Evolutionary conservation across 345 rosid genomes (phyloP), one percentile per base, ranked within the genome.

Genomic region (Linum tenue): DNA sequence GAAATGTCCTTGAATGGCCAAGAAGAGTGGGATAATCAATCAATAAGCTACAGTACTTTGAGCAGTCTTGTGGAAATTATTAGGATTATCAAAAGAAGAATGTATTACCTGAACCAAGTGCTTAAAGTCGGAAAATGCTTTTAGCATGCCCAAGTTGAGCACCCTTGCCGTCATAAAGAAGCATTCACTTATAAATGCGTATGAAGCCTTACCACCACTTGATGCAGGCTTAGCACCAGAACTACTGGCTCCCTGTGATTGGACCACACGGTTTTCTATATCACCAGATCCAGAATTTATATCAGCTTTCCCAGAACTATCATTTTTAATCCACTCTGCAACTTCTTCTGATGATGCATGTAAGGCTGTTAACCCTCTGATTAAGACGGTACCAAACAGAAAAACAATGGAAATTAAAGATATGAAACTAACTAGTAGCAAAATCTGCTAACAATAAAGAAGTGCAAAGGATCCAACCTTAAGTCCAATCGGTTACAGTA

Each of bases 151-250:
- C 84, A 94, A 74, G 76, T 87, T 94, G 60, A 91, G 95, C 72
- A 83, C 97, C 87, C 97, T 82, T 64, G 96, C 96, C 56, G 97
- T 91, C 96, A 94, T 94, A 75, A 91, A 95, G 86, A 95, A 95
- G 81, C 96, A 85, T 83, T 95, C 97, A 77, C 92, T 88, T 56
- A 89, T 88, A 80, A 91, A 94, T 6, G 83, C 69, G 76, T 74
- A 88, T 73, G 86, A 86, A 41, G 76, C 56, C 62, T 70, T 77
- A 42, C 70, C 70, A 63, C 75, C 37, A 50, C 69, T 79, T 70
- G 73, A 73, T 69, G 79, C 66, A 69, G 71, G 66, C 68, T 79
- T 83, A 58, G 73, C 61, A 66, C 87, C 79, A 50, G 95, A 90
- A 77, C 92, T 85, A 66, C 84, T 70, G 67, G 96, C 92, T 77